Evolutionary conservation across 1,284 basidiomycete genomes (phyloP), one percentile per base, ranked within the genome.

Genomic region (Ceratorhiza oryzae-sativae): DNA sequence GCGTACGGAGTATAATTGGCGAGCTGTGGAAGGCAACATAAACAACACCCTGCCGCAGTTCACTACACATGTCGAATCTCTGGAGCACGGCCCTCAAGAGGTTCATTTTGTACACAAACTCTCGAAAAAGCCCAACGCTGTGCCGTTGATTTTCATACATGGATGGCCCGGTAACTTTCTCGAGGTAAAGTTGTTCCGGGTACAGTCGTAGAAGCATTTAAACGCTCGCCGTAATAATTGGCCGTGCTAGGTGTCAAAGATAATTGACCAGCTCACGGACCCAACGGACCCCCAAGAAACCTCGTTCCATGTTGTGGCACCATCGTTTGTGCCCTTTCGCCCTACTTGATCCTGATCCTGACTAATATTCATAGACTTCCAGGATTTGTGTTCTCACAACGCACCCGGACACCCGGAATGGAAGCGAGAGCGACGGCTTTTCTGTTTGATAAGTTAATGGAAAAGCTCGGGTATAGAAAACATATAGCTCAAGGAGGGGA

Each of bases 401-500:
- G 74, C 3, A 56, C 72, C 20, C 55, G 49, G 9, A 70, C 58
- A 4, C 74, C 75, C 8, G 75, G 75, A 25, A 59, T 76, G 48
- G 62, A 51, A 20, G 13, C 71, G n/a, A 68, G 56, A 34, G 45
- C 55, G n/a, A 75, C 68, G 9, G 74, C 75, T 15, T 53, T 67
- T 4, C 39, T 76, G 18, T 74, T 76, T 27, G 61, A 76, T 49
- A 74, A 74, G 55, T 59, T 76, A 10, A 76, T 75, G 75, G 61
- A 65, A 56, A 60, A 63, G 34, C 65, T 76, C 10, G 75, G 75
- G 30, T 76, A 76, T 62, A 42, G 61, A 10, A 55, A 73, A 36
- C 75, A 75, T 36, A 58, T 76, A 12, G 74, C 75, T 1, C 75
- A 76, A 46, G 75, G 75, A 13, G 75, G 75, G 13, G 75, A 75